Percentiles rank a stretch among this genome's conserved stretches.
phyloP scores from a whole-genome alignment of 345 rosid species.

The Syzygium aromaticum region DNA sequence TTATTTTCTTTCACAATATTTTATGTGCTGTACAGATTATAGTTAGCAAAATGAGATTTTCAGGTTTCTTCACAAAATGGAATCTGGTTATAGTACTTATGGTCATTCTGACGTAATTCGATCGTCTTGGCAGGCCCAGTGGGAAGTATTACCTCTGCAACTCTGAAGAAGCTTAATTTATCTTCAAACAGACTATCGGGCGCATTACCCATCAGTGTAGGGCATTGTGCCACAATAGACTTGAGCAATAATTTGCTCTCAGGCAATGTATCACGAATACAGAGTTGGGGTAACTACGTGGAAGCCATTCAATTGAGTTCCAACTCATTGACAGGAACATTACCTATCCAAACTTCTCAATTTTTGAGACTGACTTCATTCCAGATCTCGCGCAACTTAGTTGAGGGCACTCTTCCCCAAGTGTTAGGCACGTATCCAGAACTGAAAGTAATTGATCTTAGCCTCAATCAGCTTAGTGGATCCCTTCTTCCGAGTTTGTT shows the following conservation, averaged over 20 bases:
- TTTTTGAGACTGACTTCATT: slow-evolving; percentile 64
- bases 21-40: background rate
- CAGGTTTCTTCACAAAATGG: background rate
- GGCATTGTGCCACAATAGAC: slow-evolving; percentile 64
- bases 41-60: background rate
- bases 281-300: slow-evolving; percentile 72
- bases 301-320: slow-evolving; percentile 70
- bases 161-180: slow-evolving; percentile 65
- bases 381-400: slow-evolving; percentile 48
- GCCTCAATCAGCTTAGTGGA: slow-evolving; percentile 55
- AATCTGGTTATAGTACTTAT: background rate
- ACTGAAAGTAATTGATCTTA: slow-evolving; percentile 58
- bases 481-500: slow-evolving; percentile 49
- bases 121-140: slow-evolving; percentile 54
- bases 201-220: slow-evolving; percentile 47
- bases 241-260: slow-evolving; percentile 64
- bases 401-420: slow-evolving; percentile 59
- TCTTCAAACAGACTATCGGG: slow-evolving; percentile 77
- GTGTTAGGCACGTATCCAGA: slow-evolving; percentile 56
- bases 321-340: slow-evolving; percentile 53
- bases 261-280: slow-evolving; percentile 65
- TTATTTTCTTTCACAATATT: background rate
- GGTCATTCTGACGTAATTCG: background rate
- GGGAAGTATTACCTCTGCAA: slow-evolving; percentile 58
- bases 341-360: slow-evolving; percentile 60